Evolutionary conservation across 257 asterid species (phyloP), one percentile per base, ranked within the genome.

Genomic region (Cruciata laevipes): DNA sequence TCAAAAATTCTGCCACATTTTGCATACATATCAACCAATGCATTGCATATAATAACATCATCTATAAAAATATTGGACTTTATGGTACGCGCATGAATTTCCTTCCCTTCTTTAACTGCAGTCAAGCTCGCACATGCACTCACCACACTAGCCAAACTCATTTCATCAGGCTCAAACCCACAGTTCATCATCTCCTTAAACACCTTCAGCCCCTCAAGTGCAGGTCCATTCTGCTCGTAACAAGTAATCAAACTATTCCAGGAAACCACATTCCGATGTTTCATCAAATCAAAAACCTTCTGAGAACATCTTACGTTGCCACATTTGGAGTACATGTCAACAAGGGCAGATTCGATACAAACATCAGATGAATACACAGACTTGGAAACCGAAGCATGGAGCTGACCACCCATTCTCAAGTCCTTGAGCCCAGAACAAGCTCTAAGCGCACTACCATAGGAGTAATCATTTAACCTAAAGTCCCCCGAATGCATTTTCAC

Each of bases 181-280:
- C 65, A 68, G 6, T 32, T 66, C 69, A 68, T 68, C 72, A 68
- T 68, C 65, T 37, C 25, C 53, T 35, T 27, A 53, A 67, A 67
- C 31, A 51, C 71, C 12, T 21, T 31, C 20, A 68, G 56, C 3
- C 65, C 72, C 37, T 68, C 55, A 35, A 20, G 33, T 14, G 63
- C 40, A 3, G 72, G 72, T 31, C 72, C 72, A 68, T 68, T 68
- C 57, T 68, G 72, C 37, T 55, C 63, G 24, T 68, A 68, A 55
- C 72, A 68, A 57, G 72, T 68, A 68, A 68, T 68, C 72, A 68
- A 37, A 24, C 72, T 68, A 35, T 68, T 68, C 64, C 72, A 68
- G 44, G 72, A 56, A 9, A 68, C 72, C 30, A 68, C 64, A 37
- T 68, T 68, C 1, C 72, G 72, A 25, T 35, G 56, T 32, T 17